These are phyloP conservation scores for Phaeosphaeria sp. DNA, from an alignment of 2,329 filamentous ascomycete genomes.

Conservation along the genomic window DNA sequence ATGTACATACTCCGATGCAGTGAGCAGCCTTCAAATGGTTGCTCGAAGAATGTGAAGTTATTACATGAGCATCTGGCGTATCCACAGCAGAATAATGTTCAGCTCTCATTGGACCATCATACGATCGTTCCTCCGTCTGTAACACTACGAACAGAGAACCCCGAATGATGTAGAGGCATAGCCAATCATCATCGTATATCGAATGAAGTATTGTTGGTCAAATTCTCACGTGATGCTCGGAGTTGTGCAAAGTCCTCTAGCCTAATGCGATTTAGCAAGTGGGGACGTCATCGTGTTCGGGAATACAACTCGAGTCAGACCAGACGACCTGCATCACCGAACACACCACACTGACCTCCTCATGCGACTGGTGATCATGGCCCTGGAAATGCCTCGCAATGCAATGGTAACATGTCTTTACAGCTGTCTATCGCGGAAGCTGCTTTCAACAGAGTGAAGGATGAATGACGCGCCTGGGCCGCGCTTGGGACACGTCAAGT, in stretches of 20 bases:
- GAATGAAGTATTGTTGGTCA: not conserved
- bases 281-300: not conserved
- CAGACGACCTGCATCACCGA: not conserved
- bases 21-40: too few species aligned
- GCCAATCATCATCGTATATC: not conserved
- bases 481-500: too few species aligned
- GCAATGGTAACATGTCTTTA: too few species aligned
- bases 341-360: not conserved
- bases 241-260: not conserved
- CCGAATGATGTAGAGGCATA: too few species aligned
- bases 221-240: not conserved
- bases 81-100: too few species aligned
- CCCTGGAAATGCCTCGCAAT: too few species aligned
- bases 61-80: too few species aligned
- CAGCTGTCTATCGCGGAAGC: too few species aligned
- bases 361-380: too few species aligned
- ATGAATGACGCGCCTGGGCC: not conserved
- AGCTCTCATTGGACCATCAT: not conserved
- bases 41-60: too few species aligned
- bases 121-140: not conserved
- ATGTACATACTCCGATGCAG: too few species aligned
- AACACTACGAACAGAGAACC: not conserved
- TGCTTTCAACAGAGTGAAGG: not conserved
- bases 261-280: not conserved
- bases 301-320: not conserved